Evolutionary conservation across 805 yeast genomes (phyloP), one percentile per base, ranked within the genome.

Genomic region (Wickerhamomyces silvicola): DNA sequence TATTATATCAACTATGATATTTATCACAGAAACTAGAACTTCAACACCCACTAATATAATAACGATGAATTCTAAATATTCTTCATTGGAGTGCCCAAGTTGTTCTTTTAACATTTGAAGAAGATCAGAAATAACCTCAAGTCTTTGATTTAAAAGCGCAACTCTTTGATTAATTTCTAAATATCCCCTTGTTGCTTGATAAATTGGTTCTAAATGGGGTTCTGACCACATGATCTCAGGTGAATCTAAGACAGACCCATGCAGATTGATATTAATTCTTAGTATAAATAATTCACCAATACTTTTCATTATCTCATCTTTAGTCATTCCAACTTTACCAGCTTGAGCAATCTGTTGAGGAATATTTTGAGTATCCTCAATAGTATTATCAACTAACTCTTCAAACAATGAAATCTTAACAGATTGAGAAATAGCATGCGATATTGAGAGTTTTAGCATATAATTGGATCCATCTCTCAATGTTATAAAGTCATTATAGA

Each of bases 191-290:
- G 95, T 87, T 0, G 97, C 97, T 57, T 88, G 97, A 59, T 92
- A 92, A 32, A 90, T 87, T 1, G 98, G 98, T 54, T 92, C 98
- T 39, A 92, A 66, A 51, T 88, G 96, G 2, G 98, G 98, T 56
- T 92, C 97, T 0, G 97, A 78, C 98, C 98, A 92, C 96, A 92
- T 87, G 37, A 92, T 73, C 57, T 92, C 98, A 1, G 98, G 98
- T 2, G 95, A 84, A 56, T 92, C 98, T 39, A 92, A 65, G 18
- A 92, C 94, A 0, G 90, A 80, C 1, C 92, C 92, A 60, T 83
- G 92, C 33, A 83, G 61, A 48, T 83, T 83, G 39, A 83, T 83
- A 54, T 83, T 83, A 28, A 83, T 83, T 39, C 94, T 59, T 43
- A 92, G 62, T 38, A 92, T 92, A 57, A 92, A 92, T 40, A 92